These are phyloP conservation scores for Curvularia lunata DNA, from an alignment of 2,329 filamentous ascomycete species.

Conservation along the genomic window DNA sequence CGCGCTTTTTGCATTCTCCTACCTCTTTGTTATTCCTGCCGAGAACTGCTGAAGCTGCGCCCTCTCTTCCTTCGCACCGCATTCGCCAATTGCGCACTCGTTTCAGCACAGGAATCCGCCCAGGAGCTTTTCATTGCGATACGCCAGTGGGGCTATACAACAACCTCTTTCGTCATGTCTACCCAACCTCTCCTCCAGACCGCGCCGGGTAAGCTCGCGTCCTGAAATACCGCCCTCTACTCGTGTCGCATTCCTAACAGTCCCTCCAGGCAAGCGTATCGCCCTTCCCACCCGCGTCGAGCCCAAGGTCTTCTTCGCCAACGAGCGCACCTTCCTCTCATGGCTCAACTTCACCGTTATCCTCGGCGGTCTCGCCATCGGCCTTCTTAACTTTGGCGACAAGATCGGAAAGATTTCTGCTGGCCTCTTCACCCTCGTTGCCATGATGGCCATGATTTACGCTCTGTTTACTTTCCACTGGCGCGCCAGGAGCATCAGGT, in stretches of 20 bases:
- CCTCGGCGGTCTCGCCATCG: conserved; percentile 92
- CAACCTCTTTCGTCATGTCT: conserved; percentile 70
- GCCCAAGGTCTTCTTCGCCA: conserved; percentile 99
- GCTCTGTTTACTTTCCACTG: conserved; percentile 96
- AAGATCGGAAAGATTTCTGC: conserved; percentile 91
- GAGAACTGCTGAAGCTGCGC: conserved; percentile 18
- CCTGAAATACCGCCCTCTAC: not conserved
- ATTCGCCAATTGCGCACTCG: conserved; percentile 17
- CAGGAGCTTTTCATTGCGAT: conserved; percentile 17
- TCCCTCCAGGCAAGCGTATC: conserved; percentile 84
- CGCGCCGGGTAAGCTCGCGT: conserved; percentile 72
- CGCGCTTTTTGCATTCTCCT: conserved; percentile 1
- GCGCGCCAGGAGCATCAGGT: conserved; percentile 89
- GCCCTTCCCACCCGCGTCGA: conserved; percentile 97
- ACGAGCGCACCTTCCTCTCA: conserved; percentile 97
- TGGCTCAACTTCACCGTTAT: conserved; percentile 99
- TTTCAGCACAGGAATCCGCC: conserved; percentile 2
- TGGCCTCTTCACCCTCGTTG: conserved; percentile 90
- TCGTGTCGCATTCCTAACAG: conserved; percentile 10
- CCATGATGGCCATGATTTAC: conserved; percentile 95
- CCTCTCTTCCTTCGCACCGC: not conserved
- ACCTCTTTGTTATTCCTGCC: not conserved
- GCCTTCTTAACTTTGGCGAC: conserved; percentile 98
- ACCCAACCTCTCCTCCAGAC: conserved; percentile 95
- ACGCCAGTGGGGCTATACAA: conserved; percentile 19